phyloP scores from a whole-genome alignment of 2,329 filamentous ascomycete genomes.

The Fusarium sp. region DNA sequence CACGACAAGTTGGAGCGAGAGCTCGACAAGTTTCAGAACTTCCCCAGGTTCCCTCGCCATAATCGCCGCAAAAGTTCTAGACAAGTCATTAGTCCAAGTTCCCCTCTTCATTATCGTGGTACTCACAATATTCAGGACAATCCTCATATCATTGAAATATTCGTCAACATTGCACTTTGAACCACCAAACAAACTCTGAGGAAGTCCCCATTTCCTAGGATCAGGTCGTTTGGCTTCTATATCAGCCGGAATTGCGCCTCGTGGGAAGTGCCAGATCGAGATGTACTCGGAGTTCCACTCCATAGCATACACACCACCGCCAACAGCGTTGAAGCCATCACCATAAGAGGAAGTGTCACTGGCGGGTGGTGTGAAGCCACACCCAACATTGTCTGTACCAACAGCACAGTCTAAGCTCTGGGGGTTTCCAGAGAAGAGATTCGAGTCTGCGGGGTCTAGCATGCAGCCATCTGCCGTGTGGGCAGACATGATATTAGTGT shows the following conservation, averaged over 20 bases:
- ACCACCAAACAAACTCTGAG: slow-evolving; percentile 75
- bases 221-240: slow-evolving; percentile 68
- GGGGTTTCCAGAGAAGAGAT: slow-evolving; percentile 42
- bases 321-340: slow-evolving; percentile 71
- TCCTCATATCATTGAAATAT: slow-evolving; percentile 74
- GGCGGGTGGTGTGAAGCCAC: slow-evolving; percentile 54
- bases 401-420: slow-evolving; percentile 52
- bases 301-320: slow-evolving; percentile 76
- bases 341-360: slow-evolving; percentile 64
- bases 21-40: slow-evolving; percentile 51
- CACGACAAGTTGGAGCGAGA: slow-evolving; percentile 56
- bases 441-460: slow-evolving; percentile 32
- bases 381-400: slow-evolving; percentile 55
- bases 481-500: slow-evolving; percentile 69
- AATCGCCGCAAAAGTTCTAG: slow-evolving; percentile 79
- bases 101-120: background rate
- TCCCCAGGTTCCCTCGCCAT: slow-evolving; percentile 65
- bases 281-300: slow-evolving; percentile 76
- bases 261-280: slow-evolving; percentile 80
- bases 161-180: slow-evolving; percentile 70
- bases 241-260: slow-evolving; percentile 72
- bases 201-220: slow-evolving; percentile 74
- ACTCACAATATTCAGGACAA: slow-evolving; percentile 75
- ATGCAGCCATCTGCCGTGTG: slow-evolving; percentile 61
- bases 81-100: background rate